A percentile compares a stretch with the other conserved stretches of the same genome.
Conservation (phyloP, 805 yeast species). For the Clavispora asparagi region DNA sequence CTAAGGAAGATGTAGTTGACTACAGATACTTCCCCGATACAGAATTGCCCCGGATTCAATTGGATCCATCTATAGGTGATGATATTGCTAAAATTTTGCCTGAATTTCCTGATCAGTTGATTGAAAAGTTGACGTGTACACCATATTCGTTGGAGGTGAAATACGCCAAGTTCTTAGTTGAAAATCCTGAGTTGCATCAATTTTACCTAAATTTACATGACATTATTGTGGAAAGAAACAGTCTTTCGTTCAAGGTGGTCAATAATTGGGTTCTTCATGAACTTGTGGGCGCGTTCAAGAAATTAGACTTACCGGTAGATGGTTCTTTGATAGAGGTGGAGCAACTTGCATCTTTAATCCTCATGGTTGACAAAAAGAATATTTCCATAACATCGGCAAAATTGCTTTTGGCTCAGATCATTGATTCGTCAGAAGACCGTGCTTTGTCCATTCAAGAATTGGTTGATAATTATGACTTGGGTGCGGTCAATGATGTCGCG, state of each 20-base stretch:
- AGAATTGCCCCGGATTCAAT: constrained; percentile 60
- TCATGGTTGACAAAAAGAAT: constrained; percentile 37
- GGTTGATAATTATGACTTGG: constrained; percentile 51
- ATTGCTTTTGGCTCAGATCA: constrained; percentile 55
- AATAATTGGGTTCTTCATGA: constrained; percentile 85
- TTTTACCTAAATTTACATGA: constrained; percentile 48
- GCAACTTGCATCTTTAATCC: constrained; percentile 51
- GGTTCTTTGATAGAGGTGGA: constrained; percentile 26
- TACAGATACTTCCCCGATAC: constrained; percentile 95
- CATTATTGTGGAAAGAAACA: constrained; percentile 11
- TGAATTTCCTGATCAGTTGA: constrained; percentile 53
- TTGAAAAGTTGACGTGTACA: constrained; percentile 37
- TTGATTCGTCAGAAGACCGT: constrained; percentile 40
- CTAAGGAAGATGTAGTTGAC: constrained; percentile 78
- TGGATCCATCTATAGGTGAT: constrained; percentile 40
- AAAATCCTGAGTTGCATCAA: constrained; percentile 41
- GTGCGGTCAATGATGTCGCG: constrained; percentile 20
- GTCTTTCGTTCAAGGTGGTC: constrained; percentile 34
- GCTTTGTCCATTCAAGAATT: constrained; percentile 33
- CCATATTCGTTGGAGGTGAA: constrained; percentile 60
- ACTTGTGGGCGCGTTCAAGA: constrained; percentile 62
- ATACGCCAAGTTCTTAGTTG: constrained; percentile 68
- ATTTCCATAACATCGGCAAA: constrained; percentile 69
- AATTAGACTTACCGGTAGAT: constrained; percentile 36
- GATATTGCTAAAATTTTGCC: constrained; percentile 46